These are phyloP conservation scores for Actinomucor elegans DNA, from an alignment of 371 early-diverging fungal genomes.

Conservation along the genomic window DNA sequence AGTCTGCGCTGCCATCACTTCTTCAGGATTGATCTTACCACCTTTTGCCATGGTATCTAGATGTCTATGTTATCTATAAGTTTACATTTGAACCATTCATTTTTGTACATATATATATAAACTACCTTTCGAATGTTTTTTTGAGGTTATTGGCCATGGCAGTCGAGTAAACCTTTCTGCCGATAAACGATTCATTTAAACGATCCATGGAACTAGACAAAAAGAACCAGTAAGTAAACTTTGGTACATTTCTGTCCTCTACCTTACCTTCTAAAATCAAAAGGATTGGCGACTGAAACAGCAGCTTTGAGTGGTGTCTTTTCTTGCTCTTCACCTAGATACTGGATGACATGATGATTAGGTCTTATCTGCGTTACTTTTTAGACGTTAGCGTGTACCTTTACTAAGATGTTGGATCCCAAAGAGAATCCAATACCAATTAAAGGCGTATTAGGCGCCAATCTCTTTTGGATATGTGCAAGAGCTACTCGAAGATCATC, in stretches of 20 bases:
- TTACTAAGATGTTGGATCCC: constrained; percentile 89
- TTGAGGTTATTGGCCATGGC: constrained; percentile 74
- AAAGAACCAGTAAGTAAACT: neutral
- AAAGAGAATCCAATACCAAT: constrained; percentile 86
- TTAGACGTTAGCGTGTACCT: too few relatives aligned
- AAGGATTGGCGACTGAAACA: constrained; percentile 86
- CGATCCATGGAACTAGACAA: constrained; percentile 25
- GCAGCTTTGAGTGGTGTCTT: constrained; percentile 75
- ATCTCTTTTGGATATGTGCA: constrained; percentile 51
- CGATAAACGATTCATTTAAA: constrained; percentile 33
- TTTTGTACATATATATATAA: neutral
- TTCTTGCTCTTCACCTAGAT: constrained; percentile 83
- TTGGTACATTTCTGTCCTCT: neutral
- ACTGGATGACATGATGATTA: too few relatives aligned
- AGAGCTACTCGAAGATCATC: constrained; percentile 74
- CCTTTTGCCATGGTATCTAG: constrained; percentile 53
- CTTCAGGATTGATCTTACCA: constrained; percentile 53
- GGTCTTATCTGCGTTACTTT: too few relatives aligned
- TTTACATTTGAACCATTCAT: neutral
- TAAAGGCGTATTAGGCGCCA: constrained; percentile 65
- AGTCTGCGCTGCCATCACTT: constrained; percentile 45
- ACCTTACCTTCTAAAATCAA: constrained; percentile 64
- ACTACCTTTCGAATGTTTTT: constrained; percentile 53
- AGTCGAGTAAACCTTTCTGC: constrained; percentile 63
- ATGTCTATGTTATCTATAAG: constrained; percentile 41